Base-by-base conservation (phyloP, 2,329 filamentous ascomycete genomes). In the Pleomassaria siparia region DNA sequence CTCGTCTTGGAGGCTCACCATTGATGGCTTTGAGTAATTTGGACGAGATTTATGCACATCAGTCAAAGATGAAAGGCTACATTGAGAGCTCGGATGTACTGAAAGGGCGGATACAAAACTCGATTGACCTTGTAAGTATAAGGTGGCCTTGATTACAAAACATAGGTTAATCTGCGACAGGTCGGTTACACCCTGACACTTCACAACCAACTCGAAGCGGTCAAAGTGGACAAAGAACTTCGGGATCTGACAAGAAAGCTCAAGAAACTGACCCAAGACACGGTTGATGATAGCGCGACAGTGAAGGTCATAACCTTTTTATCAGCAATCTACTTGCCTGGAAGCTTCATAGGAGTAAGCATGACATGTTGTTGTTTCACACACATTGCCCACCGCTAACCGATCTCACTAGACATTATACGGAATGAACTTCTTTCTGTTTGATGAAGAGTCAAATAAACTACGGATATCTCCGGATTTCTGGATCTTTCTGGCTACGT, bases 241-340 rank as follows among this genome's bases (percentile, higher is more conserved):
- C 46, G 42, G 11, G 46, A 46, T 20, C 26, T 58, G 6, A 64
- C 56, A 1, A 43, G 44, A 41, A 54, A 51, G 15, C 51, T 62
- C 5, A 54, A 56, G 5, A 48, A 51, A 8, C 43, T 64, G n/a
- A 57, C 53, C 1, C 39, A 64, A 37, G 47, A 46, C n/a, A 55
- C 57, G 12, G 59, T 59, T 2, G 51, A 59, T 16, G 58, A 63
- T 29, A 56, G 59, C 18, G 59, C 51, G 18, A 56, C 62, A 13
- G 56, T 64, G 5, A 46, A 54, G 11, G 48, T 63, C 4, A 62
- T 64, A 15, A 64, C 61, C 1, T 52, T 64, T 8, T 44, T 63
- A 8, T 61, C 59, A 10, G 53, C 59, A 2, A 46, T 64, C 2
- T 64, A 63, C 24, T 37, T 64, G 11, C 61, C 61, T 2, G 57